Conservation (phyloP, 1,284 basidiomycete genomes). For the Gymnopus androsaceus region DNA sequence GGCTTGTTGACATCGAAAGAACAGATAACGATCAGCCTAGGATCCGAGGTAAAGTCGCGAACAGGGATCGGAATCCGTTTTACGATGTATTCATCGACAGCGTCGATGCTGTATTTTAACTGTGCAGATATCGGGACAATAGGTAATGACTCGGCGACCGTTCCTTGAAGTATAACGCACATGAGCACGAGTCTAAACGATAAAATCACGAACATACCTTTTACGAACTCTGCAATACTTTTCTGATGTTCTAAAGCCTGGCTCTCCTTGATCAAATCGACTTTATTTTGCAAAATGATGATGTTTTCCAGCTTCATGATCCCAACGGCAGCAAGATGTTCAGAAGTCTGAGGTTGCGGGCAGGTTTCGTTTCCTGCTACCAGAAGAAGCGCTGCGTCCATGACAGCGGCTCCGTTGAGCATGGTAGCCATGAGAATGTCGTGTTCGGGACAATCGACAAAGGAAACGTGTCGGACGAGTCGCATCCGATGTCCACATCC, state of each 20-base stretch:
- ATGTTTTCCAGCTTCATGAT: constrained; percentile 99
- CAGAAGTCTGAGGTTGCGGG: constrained; percentile 97
- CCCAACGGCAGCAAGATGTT: constrained; percentile 97
- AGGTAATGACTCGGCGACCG: constrained; percentile 94
- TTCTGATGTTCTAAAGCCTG: constrained; percentile 93
- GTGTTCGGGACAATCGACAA: constrained; percentile 95
- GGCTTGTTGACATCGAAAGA: constrained; percentile 99
- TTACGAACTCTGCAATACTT: constrained; percentile 90
- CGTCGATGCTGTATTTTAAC: constrained; percentile 98
- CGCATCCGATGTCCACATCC: constrained; percentile 92
- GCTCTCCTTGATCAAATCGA: constrained; percentile 91
- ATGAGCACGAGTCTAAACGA: neutral
- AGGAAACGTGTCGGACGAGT: constrained; percentile 90
- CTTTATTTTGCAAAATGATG: constrained; percentile 98
- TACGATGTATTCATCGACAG: constrained; percentile 99
- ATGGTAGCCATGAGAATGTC: constrained; percentile 99
- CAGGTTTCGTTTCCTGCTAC: constrained; percentile 98
- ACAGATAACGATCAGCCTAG: constrained; percentile 95
- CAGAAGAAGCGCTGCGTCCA: constrained; percentile 96
- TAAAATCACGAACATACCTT: constrained; percentile 53
- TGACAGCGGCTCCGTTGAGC: constrained; percentile 99
- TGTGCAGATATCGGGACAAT: constrained; percentile 99
- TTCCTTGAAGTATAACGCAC: constrained; percentile 57
- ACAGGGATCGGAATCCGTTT: constrained; percentile 94
- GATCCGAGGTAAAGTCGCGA: constrained; percentile 90